Base-by-base conservation (phyloP, 2,329 filamentous ascomycete genomes). In the Aspergillus sp. region DNA sequence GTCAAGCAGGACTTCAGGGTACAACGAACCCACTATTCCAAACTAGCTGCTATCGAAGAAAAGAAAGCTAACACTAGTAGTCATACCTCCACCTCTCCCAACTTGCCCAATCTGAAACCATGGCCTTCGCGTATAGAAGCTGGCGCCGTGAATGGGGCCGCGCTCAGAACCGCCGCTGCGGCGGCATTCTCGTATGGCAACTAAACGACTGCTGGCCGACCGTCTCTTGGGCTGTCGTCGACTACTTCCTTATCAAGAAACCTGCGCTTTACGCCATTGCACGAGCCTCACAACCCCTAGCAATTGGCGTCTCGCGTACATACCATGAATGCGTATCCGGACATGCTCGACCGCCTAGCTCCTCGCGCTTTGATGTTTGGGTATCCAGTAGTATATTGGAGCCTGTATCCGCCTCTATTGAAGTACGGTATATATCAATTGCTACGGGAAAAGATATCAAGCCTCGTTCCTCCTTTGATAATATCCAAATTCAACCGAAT, bases 71-170 rank as follows among this genome's bases (percentile, higher is more conserved):
- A 30, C 26, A 30, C 26, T 30, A 9, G 9, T 3, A 30, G 26
- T 30, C 26, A 4, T 90, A 89, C 65, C 82, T 91, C 64, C 93
- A 90, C 72, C 80, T 78, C 70, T 86, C 84, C 3, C 84, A 87
- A 66, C 76, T 86, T 32, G 81, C 83, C 52, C 84, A 86, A 69
- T 81, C 83, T 32, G 84, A 87, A 65, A 81, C 82, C 2, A 73
- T 86, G 66, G 82, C 83, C 77, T 85, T 82, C 64, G 84, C 81
- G 26, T 86, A 85, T 69, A 78, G 82, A 42, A 79, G 82, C 44
- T 87, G 76, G 76, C 74, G 76, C 42, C 75, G 76, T 17, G 73
- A 79, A 62, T 80, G 77, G 77, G 74, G 49, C 74, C 76, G 43
- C 64, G 74, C 61, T 72, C 75, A 56, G 26, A 30, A 30, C 26